These are phyloP conservation scores for Leavenworthia alabamica DNA, from an alignment of 345 rosid genomes.

Conservation along the genomic window DNA sequence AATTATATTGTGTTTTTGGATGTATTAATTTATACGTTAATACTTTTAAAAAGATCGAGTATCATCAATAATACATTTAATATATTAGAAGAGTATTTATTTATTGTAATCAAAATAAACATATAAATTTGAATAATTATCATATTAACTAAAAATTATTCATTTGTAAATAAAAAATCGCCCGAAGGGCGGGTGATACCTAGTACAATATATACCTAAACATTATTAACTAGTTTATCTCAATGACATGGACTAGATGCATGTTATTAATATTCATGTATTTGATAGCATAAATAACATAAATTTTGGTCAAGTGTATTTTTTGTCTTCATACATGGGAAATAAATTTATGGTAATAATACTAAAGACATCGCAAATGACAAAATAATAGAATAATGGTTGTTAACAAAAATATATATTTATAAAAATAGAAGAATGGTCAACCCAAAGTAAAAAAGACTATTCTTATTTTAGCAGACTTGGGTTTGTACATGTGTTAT, in stretches of 20 bases:
- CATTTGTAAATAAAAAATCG: too few species aligned
- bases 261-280: not conserved
- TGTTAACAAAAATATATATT: not conserved
- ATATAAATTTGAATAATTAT: too few species aligned
- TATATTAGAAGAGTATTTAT: too few species aligned
- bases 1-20: too few species aligned
- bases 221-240: not conserved
- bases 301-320: not conserved
- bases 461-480: conserved; percentile 8
- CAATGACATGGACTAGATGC: not conserved
- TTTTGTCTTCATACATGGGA: not conserved
- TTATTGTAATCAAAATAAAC: too few species aligned
- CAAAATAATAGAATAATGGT: not conserved
- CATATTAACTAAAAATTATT: too few species aligned
- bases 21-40: too few species aligned
- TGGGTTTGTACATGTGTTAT: not conserved
- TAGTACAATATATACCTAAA: not conserved
- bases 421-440: not conserved
- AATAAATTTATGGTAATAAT: not conserved
- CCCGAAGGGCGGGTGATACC: too few species aligned
- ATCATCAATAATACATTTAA: too few species aligned
- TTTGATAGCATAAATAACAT: conserved; percentile 1
- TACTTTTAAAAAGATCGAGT: too few species aligned
- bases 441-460: not conserved
- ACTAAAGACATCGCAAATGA: conserved; percentile 10